Evolutionary conservation across 202 grass and related monocot species (phyloP), one percentile per base, ranked within the genome.

Genomic region (Schoenoplectus triqueter): DNA sequence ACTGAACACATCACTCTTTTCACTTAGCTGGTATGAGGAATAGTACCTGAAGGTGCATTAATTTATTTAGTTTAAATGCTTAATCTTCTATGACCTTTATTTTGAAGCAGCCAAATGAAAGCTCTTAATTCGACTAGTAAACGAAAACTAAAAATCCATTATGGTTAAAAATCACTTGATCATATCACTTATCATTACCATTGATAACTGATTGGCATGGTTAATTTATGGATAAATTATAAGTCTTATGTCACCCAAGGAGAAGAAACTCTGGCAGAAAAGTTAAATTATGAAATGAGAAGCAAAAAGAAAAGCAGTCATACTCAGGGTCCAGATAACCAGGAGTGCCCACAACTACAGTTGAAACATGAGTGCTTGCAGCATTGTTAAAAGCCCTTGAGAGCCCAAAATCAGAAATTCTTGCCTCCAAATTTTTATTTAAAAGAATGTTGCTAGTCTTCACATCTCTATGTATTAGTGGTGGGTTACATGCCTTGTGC

Each of bases 311-410:
- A 60, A 64, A 3, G 13, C 3, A 7, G 2, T 40, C 78, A 9
- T 89, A 89, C 88, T 86, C 84, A 9, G 88, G 88, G 78, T 89
- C 88, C 1, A 89, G 20, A 66, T 86, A 86, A 5, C 84, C 87
- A 14, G 62, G 84, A 13, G 87, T 89, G 17, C 59, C 83, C 0
- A 44, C 70, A 5, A 78, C 41, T 82, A 0, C 49, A 2, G 84
- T 77, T 11, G 84, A 54, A 40, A 89, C 49, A 69, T 64, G 78
- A 67, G n/a, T 82, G 3, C 18, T 20, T 8, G 56, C 20, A n/a
- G 2, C 80, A 47, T 60, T 62, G 7, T 89, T 45, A 59, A 89
- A 89, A 19, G 62, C 49, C 18, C 70, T 83, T 13, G 83, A 81
- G 45, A 89, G 14, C 18, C 87, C 87, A 78, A 89, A 89, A 78